Conservation (phyloP, 2,329 filamentous ascomycete species). For the Seiridium unicorne region DNA sequence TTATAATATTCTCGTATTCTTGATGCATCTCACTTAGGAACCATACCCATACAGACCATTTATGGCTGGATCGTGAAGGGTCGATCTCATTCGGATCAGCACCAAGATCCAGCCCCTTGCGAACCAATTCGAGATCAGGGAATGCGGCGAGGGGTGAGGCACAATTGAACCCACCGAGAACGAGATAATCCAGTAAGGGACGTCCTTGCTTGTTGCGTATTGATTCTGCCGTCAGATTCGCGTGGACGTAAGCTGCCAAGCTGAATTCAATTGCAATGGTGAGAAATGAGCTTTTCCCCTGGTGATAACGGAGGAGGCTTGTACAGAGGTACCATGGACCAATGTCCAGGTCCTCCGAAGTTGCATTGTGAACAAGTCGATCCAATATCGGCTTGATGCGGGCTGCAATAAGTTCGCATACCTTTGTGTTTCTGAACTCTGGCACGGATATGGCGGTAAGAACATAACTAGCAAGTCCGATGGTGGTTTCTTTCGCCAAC, state of each 20-base stretch:
- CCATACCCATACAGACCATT: background rate
- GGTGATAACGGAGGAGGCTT: background rate
- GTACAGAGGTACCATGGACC: background rate
- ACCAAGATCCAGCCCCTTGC: background rate
- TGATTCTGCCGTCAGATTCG: background rate
- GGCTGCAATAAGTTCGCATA: background rate
- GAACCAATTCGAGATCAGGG: background rate
- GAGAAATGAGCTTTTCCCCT: background rate
- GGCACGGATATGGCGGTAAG: background rate
- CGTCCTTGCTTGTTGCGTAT: background rate
- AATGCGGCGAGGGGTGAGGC: background rate
- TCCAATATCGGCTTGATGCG: background rate
- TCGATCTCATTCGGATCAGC: background rate
- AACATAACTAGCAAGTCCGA: background rate
- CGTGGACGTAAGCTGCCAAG: background rate
- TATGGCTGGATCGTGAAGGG: background rate
- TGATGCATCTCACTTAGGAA: background rate
- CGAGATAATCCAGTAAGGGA: background rate
- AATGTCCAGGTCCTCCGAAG: background rate
- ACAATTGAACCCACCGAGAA: background rate
- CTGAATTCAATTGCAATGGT: background rate
- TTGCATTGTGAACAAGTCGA: background rate
- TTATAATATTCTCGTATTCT: background rate
- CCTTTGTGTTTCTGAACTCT: background rate
- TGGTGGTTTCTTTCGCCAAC: accelerated